Percentiles rank a stretch among this genome's conserved stretches.
phyloP scores from a whole-genome alignment of 257 asterid species.

The Solanum gracilifrons region DNA sequence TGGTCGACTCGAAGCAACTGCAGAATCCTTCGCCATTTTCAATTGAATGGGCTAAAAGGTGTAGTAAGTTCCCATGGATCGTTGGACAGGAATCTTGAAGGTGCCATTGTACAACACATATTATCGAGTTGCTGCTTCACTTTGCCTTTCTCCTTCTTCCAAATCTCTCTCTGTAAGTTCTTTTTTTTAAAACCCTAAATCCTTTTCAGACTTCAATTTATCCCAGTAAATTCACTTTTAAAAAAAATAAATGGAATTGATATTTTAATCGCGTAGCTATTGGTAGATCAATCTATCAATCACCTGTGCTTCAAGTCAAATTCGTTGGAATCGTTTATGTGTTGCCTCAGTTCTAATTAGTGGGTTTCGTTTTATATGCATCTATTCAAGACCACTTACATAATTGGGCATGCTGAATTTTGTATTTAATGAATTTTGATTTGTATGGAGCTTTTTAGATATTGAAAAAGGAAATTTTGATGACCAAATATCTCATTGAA shows the following conservation, averaged over 20 bases:
- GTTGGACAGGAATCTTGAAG: slow-evolving; percentile 74
- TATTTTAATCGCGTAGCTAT: not conserved
- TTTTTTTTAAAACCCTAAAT: not conserved
- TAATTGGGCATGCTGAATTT: not conserved
- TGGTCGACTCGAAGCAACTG: not conserved
- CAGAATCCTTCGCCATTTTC: not conserved
- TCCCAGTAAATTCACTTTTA: not conserved
- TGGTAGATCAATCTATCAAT: not conserved
- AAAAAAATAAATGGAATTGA: too few species aligned
- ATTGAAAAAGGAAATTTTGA: not conserved
- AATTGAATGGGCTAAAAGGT: not conserved
- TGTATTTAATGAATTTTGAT: not conserved
- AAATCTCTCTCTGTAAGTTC: slow-evolving; percentile 51
- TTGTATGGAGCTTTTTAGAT: not conserved
- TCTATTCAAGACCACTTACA: not conserved
- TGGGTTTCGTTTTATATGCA: not conserved
- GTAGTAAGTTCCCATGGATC: slow-evolving; percentile 39
- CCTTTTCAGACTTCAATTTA: not conserved
- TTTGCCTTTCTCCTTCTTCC: slow-evolving; percentile 48
- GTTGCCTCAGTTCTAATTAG: not conserved
- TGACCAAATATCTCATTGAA: too few species aligned
- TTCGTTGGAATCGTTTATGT: not conserved
- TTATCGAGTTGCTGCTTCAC: slow-evolving; percentile 79
- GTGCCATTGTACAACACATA: slow-evolving; percentile 47
- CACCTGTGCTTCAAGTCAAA: not conserved